Conservation (phyloP, 2,329 filamentous ascomycete species). For the Verticillium albo-atrum region DNA sequence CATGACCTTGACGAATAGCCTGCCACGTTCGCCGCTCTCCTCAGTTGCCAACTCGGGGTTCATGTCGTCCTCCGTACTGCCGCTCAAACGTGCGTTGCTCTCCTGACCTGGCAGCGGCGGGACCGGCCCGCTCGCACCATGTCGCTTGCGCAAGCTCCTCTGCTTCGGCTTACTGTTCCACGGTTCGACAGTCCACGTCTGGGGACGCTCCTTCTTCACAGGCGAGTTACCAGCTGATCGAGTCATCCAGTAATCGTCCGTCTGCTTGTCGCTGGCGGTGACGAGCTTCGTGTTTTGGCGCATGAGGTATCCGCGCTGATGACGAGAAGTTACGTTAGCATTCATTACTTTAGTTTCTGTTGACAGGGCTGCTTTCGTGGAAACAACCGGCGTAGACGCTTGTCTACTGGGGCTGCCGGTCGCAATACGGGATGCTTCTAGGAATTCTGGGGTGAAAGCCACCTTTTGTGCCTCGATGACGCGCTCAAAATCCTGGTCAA, state of each 20-base stretch:
- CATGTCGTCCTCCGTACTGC: constrained; percentile 66
- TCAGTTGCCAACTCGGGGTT: constrained; percentile 54
- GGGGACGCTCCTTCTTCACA: constrained; percentile 71
- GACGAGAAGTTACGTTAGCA: constrained; percentile 60
- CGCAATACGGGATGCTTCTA: constrained; percentile 8
- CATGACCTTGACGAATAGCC: constrained; percentile 97
- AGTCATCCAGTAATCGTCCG: constrained; percentile 48
- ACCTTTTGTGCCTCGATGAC: constrained; percentile 98
- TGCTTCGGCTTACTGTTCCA: constrained; percentile 83
- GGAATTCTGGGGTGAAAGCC: constrained; percentile 40
- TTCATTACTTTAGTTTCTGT: constrained; percentile 20
- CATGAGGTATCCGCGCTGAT: constrained; percentile 98
- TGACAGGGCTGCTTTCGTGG: constrained; percentile 9
- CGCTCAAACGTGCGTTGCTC: constrained; percentile 66
- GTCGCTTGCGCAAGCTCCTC: constrained; percentile 54
- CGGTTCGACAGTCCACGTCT: constrained; percentile 94
- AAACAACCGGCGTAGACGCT: constrained; percentile 30
- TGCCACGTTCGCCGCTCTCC: constrained; percentile 80
- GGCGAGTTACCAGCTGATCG: constrained; percentile 66
- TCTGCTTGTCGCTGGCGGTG: constrained; percentile 76
- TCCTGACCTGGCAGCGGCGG: constrained; percentile 86
- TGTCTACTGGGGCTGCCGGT: constrained; percentile 34
- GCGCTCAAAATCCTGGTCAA: constrained; percentile 90
- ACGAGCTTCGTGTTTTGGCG: constrained; percentile 97
- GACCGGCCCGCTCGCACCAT: constrained; percentile 55